phyloP scores from a whole-genome alignment of 2,329 filamentous ascomycete species.

The Talaromyces sp. region DNA sequence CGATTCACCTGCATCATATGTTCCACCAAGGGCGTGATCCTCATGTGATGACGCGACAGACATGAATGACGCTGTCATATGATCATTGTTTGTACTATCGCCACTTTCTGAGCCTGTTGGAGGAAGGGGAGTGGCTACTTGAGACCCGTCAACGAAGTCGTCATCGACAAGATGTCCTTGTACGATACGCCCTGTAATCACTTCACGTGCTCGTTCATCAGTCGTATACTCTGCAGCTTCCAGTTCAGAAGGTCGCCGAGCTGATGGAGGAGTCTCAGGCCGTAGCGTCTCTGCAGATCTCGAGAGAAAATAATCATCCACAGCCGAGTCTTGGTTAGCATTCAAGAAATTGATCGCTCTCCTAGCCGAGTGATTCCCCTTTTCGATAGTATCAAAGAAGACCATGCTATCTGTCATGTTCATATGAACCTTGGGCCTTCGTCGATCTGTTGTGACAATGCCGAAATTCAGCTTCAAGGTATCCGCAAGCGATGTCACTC shows the following conservation, averaged over 20 bases:
- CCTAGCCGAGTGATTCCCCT: slow-evolving; percentile 27
- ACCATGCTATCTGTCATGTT: slow-evolving; percentile 78
- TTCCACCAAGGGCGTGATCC: slow-evolving; percentile 74
- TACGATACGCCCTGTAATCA: slow-evolving; percentile 84
- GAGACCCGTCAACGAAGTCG: slow-evolving; percentile 65
- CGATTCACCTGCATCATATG: slow-evolving; percentile 78
- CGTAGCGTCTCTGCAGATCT: slow-evolving; percentile 30
- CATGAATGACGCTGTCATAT: slow-evolving; percentile 77
- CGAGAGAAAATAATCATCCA: slow-evolving; percentile 15
- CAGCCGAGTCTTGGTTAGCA: slow-evolving; percentile 12
- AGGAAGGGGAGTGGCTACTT: slow-evolving; percentile 51
- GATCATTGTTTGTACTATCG: slow-evolving; percentile 61
- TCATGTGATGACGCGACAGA: slow-evolving; percentile 74
- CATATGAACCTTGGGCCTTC: slow-evolving; percentile 44
- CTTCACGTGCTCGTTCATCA: slow-evolving; percentile 79
- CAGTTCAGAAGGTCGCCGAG: slow-evolving; percentile 43
- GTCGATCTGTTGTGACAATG: slow-evolving; percentile 67
- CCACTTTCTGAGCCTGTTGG: slow-evolving; percentile 48
- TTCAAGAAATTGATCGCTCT: background rate
- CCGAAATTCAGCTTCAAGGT: slow-evolving; percentile 96
- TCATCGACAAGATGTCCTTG: slow-evolving; percentile 96
- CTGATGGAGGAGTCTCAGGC: slow-evolving; percentile 36
- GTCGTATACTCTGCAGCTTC: slow-evolving; percentile 58
- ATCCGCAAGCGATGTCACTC: slow-evolving; percentile 92
- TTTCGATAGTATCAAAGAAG: slow-evolving; percentile 61